These are phyloP conservation scores for Phyllosticta capitalensis DNA, from an alignment of 2,329 filamentous ascomycete species.

Conservation along the genomic window DNA sequence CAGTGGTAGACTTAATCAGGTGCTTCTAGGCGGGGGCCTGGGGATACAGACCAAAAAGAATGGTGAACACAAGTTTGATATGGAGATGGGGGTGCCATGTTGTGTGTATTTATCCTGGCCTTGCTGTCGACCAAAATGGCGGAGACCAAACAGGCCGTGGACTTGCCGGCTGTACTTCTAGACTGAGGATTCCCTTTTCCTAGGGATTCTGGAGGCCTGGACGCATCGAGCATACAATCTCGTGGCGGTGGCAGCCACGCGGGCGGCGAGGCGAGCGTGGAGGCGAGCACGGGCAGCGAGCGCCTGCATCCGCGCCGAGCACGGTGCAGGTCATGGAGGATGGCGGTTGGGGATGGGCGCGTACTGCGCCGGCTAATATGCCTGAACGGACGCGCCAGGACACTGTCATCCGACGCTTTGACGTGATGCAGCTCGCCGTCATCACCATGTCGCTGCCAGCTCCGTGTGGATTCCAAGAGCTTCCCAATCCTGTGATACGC, in stretches of 20 bases:
- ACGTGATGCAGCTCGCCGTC: not conserved
- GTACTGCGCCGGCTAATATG: not conserved
- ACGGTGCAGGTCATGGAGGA: not conserved
- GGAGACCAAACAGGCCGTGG: not conserved
- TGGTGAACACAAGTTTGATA: not conserved
- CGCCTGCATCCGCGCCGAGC: not conserved
- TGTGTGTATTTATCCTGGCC: not conserved
- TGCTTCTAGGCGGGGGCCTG: not conserved
- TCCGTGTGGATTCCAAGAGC: not conserved
- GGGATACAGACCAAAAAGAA: not conserved
- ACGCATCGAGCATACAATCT: not conserved
- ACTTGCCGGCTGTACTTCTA: not conserved
- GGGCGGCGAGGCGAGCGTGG: conserved; percentile 8
- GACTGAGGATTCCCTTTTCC: not conserved
- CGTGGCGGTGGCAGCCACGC: conserved; percentile 11
- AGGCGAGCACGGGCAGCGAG: not conserved
- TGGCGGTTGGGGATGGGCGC: not conserved
- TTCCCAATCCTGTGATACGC: not conserved
- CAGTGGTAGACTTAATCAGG: not conserved
- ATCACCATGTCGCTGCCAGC: not conserved
- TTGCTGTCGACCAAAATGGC: not conserved
- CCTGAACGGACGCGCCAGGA: not conserved
- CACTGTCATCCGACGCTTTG: not conserved
- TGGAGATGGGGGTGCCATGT: not conserved
- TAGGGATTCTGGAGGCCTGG: not conserved